A percentile compares a stretch with the other conserved stretches of the same genome.
phyloP scores from a whole-genome alignment of 768 basidiomycete species.

The Lentinula raphanica region DNA sequence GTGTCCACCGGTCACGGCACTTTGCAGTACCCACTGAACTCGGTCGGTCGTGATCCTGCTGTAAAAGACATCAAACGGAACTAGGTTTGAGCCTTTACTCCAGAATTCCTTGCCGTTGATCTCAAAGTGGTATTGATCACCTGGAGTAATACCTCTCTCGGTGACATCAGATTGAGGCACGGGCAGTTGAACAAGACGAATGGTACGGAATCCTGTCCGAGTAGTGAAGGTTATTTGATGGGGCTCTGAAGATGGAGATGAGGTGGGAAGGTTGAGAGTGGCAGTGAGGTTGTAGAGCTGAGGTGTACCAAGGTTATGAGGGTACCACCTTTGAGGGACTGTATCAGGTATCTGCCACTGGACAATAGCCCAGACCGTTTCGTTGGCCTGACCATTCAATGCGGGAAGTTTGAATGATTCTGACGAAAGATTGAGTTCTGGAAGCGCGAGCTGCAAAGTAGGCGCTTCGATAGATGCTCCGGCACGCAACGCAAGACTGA shows the following conservation, averaged over 20 bases:
- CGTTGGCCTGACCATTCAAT: constrained; percentile 18
- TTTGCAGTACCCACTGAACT: constrained; percentile 52
- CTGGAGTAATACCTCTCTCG: constrained; percentile 47
- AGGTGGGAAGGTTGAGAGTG: constrained; percentile 25
- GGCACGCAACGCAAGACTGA: constrained; percentile 46
- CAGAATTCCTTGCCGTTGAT: constrained; percentile 55
- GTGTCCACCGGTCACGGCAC: constrained; percentile 48
- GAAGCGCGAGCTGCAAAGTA: constrained; percentile 36
- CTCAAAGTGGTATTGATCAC: constrained; percentile 58
- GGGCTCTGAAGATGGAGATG: constrained; percentile 10
- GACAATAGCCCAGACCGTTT: constrained; percentile 36
- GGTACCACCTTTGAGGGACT: constrained; percentile 48
- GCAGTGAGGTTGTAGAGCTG: constrained; percentile 49
- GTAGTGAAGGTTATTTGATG: constrained; percentile 31
- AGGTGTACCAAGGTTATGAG: constrained; percentile 50
- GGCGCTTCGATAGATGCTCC: constrained; percentile 28
- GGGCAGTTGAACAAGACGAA: constrained; percentile 44
- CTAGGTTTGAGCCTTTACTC: constrained; percentile 50
- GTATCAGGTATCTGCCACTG: constrained; percentile 41
- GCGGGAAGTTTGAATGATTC: constrained; percentile 22
- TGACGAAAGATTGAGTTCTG: constrained; percentile 41
- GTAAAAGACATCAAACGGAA: constrained; percentile 60
- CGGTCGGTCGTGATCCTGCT: constrained; percentile 42
- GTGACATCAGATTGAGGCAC: constrained; percentile 41
- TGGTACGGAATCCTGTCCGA: constrained; percentile 55